phyloP scores from a whole-genome alignment of 371 early-diverging fungal genomes.

The Mucor irregularis region DNA sequence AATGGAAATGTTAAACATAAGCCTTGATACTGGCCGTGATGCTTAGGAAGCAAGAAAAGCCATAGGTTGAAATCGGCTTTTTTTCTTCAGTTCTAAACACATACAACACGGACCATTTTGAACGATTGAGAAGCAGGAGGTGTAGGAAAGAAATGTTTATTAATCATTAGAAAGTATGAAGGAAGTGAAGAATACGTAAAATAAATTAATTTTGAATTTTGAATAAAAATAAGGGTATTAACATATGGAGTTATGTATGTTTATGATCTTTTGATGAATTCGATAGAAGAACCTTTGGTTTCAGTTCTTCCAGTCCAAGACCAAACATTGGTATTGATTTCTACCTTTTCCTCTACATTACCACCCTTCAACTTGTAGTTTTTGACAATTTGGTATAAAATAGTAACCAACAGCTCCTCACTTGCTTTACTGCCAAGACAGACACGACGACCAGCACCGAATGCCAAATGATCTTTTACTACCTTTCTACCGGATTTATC shows the following conservation, averaged over 20 bases:
- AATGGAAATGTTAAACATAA: too few relatives aligned
- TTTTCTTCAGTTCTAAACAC: too few relatives aligned
- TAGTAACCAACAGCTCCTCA: conserved; percentile 16
- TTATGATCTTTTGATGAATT: conserved; percentile 17
- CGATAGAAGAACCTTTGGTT: conserved; percentile 22
- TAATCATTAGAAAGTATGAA: too few relatives aligned
- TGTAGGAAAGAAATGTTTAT: too few relatives aligned
- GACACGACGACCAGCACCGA: conserved; percentile 39
- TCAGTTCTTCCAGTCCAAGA: conserved; percentile 36
- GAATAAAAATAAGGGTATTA: too few relatives aligned
- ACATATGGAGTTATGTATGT: background rate
- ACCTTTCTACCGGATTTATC: conserved; percentile 13
- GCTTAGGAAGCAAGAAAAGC: too few relatives aligned
- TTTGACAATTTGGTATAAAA: conserved; percentile 14
- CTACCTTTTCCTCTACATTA: conserved; percentile 18
- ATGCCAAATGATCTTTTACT: conserved; percentile 36
- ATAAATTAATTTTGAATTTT: too few relatives aligned
- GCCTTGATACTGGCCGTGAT: too few relatives aligned
- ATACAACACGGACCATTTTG: too few relatives aligned
- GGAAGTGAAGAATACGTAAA: too few relatives aligned
- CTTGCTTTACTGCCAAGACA: conserved; percentile 28
- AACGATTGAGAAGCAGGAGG: too few relatives aligned
- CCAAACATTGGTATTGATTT: conserved; percentile 21
- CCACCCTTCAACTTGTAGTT: conserved; percentile 21
- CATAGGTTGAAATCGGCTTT: too few relatives aligned